A percentile compares a stretch with the other conserved stretches of the same genome.
Conservation (phyloP, 768 basidiomycete species). For the Tricholoma sp. region DNA sequence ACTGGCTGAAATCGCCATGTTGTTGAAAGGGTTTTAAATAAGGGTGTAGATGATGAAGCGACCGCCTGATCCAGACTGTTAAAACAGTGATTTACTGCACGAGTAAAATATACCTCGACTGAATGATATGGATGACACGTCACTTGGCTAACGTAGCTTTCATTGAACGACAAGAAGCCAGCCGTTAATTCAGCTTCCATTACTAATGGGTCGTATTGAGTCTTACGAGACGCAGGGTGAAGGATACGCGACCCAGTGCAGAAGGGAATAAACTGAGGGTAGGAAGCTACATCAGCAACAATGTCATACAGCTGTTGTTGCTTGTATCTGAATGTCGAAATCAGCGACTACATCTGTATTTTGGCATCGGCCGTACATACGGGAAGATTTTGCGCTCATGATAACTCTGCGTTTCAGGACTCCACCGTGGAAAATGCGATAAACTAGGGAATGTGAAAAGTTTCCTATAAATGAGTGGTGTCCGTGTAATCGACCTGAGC, state of each 20-base stretch:
- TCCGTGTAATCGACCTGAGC: conserved; percentile 2
- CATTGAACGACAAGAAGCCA: conserved; percentile 82
- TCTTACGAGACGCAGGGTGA: conserved; percentile 16
- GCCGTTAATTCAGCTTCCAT: conserved; percentile 87
- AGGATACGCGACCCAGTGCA: conserved; percentile 74
- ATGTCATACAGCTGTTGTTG: conserved; percentile 77
- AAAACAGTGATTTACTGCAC: background rate
- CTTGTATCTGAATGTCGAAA: conserved; percentile 52
- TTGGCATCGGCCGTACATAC: conserved; percentile 44
- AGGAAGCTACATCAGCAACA: conserved; percentile 85
- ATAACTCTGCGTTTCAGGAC: conserved; percentile 55
- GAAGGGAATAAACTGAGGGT: conserved; percentile 85
- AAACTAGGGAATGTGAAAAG: conserved; percentile 51
- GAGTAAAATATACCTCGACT: conserved; percentile 59
- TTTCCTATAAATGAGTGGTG: conserved; percentile 16
- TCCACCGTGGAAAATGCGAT: conserved; percentile 38
- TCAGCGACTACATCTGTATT: conserved; percentile 4
- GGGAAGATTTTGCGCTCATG: conserved; percentile 84
- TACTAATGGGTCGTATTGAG: conserved; percentile 24
- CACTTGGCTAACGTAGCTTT: conserved; percentile 85
- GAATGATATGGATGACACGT: conserved; percentile 72
- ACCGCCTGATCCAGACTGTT: conserved; percentile 47
- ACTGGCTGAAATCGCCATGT: conserved; percentile 71
- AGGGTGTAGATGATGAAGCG: conserved; percentile 62
- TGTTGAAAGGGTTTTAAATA: conserved; percentile 71